phyloP scores from a whole-genome alignment of 2,329 filamentous ascomycete genomes.

The Xylariaceae sp. region DNA sequence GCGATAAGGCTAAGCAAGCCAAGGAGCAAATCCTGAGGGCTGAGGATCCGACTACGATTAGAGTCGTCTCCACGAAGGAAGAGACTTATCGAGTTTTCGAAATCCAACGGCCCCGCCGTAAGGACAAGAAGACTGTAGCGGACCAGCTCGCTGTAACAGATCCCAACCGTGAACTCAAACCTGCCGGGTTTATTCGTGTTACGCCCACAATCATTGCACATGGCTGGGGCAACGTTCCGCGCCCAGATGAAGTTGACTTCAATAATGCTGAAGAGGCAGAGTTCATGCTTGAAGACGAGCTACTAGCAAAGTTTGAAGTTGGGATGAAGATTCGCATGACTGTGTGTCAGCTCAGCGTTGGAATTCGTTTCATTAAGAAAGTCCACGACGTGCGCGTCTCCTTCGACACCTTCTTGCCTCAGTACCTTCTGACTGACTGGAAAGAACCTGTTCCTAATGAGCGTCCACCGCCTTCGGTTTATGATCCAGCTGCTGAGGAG shows the following conservation, averaged over 20 bases:
- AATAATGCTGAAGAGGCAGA: conserved; percentile 35
- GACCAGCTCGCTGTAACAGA: conserved; percentile 25
- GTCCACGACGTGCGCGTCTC: conserved; percentile 61
- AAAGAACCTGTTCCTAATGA: conserved; percentile 59
- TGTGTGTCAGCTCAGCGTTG: conserved; percentile 63
- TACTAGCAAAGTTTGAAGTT: conserved; percentile 58
- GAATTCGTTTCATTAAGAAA: conserved; percentile 65
- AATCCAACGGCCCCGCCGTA: conserved; percentile 48
- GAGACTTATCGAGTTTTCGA: conserved; percentile 65
- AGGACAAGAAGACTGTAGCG: conserved; percentile 24
- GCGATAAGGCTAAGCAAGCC: conserved; percentile 37
- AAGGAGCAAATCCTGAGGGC: conserved; percentile 20
- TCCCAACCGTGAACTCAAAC: conserved; percentile 39
- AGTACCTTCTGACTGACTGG: conserved; percentile 72
- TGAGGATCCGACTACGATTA: conserved; percentile 41
- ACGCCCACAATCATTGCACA: conserved; percentile 54
- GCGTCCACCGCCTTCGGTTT: conserved; percentile 53
- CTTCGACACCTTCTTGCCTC: conserved; percentile 69
- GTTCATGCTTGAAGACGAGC: conserved; percentile 72
- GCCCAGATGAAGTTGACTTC: conserved; percentile 40
- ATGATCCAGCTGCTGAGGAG: conserved; percentile 44
- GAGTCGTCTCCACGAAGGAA: conserved; percentile 53
- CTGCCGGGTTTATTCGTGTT: conserved; percentile 54
- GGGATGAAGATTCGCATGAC: conserved; percentile 68
- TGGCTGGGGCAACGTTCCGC: conserved; percentile 51